Base-by-base conservation (phyloP, 148 eudicot genomes). In the Fallopia convolvulus region DNA sequence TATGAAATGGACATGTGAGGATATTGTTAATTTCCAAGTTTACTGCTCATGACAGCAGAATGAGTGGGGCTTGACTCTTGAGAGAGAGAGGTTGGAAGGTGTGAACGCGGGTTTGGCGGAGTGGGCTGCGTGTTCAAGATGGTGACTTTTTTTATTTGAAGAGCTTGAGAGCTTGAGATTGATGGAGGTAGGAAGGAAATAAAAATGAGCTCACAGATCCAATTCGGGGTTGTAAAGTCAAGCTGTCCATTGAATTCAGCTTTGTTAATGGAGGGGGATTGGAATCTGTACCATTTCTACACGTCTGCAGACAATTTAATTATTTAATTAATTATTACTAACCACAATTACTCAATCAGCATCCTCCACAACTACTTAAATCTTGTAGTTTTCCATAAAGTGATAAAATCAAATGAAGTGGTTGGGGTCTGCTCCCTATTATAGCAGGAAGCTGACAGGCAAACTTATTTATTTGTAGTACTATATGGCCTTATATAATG, bases 51-150 rank as follows among this genome's bases (percentile, higher is more conserved):
- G 66, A 75, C 61, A 75, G 77, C 66, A 20, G 15, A 40, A 40
- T 39, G 39, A 5, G 66, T 75, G 77, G 77, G 60, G 33, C 63
- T 26, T 15, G 65, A 26, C 30, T 26, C 30, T 26, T 26, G 0
- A 26, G 30, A 56, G 21, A 56, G 21, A 17, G 36, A 53, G 61
- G 61, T 21, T 14, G 44, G 77, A 75, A 12, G 68, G 77, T 75
- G 77, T 75, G 77, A 75, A 74, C 76, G 55, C 76, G 58, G 26
- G 40, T 20, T 3, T 13, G 76, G 23, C 53, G 76, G 76, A 47
- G 58, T 48, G 72, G n/a, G 72, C 72, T 68, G 36, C 72, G 72
- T 68, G 20, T 7, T 68, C 9, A 14, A 36, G 72, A 68, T 46
- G 72, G 46, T 39, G 72, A 68, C 72, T 36, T 68, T 68, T 68